phyloP scores from a whole-genome alignment of 2,329 filamentous ascomycete genomes.

The Scytalidium sp. region DNA sequence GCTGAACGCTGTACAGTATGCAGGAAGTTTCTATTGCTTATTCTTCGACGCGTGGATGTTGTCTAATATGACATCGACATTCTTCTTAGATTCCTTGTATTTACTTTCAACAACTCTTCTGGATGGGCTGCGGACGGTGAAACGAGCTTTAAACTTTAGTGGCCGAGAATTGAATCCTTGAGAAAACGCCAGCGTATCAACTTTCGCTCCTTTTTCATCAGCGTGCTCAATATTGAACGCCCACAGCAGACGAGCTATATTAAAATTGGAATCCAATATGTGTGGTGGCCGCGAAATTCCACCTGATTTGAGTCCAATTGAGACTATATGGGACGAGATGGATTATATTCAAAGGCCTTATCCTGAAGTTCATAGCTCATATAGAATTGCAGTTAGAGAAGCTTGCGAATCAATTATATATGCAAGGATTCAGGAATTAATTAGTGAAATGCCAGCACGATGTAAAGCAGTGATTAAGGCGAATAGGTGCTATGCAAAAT shows the following conservation, averaged over 20 bases:
- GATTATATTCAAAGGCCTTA: constrained; percentile 1
- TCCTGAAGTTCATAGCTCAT: constrained; percentile 6
- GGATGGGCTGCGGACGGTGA: neutral
- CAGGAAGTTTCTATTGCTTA: neutral
- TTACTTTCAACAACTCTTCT: neutral
- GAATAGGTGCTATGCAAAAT: neutral
- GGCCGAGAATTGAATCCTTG: neutral
- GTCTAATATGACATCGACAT: neutral
- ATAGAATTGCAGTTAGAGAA: constrained; percentile 11
- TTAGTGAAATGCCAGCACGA: neutral
- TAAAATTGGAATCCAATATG: constrained; percentile 4
- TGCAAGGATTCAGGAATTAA: neutral
- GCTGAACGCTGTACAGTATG: neutral
- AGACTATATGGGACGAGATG: constrained; percentile 4
- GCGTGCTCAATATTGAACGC: no score
- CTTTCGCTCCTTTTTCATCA: no score
- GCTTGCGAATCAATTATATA: constrained; percentile 12
- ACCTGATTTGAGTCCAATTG: constrained; percentile 11
- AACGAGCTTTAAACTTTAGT: neutral
- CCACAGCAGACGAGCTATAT: no score
- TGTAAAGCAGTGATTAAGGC: neutral
- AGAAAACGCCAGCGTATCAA: neutral
- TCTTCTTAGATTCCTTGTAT: neutral
- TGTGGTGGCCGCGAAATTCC: constrained; percentile 10
- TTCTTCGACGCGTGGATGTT: neutral